Percentiles rank a stretch among this genome's conserved stretches.
These are phyloP conservation scores for Dactylis glomerata DNA, from an alignment of 176 grass and related monocot species.

Conservation along the genomic window DNA sequence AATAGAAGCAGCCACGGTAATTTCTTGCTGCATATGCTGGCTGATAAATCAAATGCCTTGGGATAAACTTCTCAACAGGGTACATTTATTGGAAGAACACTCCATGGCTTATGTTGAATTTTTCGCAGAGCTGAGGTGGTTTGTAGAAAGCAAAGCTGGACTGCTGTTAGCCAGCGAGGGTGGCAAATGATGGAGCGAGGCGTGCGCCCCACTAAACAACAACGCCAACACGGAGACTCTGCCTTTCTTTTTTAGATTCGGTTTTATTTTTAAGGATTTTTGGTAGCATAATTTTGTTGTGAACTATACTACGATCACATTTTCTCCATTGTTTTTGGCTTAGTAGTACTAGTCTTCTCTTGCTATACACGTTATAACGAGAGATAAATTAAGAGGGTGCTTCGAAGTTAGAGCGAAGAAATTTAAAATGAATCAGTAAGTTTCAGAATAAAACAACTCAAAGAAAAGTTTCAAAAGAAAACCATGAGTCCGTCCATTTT, in stretches of 20 bases:
- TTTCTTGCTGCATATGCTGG: background rate
- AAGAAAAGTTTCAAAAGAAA: background rate
- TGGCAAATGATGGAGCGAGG: slow-evolving; percentile 32
- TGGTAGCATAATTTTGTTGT: background rate
- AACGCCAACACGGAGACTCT: background rate
- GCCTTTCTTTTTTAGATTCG: background rate
- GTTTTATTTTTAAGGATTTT: background rate
- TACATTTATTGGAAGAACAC: background rate
- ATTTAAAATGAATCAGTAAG: background rate
- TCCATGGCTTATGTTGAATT: background rate
- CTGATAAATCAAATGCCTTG: background rate
- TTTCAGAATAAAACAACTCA: background rate
- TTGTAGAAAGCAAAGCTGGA: background rate
- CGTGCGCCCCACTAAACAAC: slow-evolving; percentile 41
- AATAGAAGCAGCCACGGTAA: background rate
- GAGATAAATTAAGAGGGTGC: background rate
- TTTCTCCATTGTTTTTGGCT: background rate
- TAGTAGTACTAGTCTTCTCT: background rate
- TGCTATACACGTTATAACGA: background rate
- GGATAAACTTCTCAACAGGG: background rate
- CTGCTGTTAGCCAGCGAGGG: slow-evolving; percentile 26
- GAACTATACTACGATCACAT: background rate
- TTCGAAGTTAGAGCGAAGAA: background rate
- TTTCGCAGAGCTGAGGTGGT: background rate
- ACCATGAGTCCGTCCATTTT: background rate